Evolutionary conservation across 1,284 basidiomycete species (phyloP).

Genomic region (Ceratobasidium sp.): DNA sequence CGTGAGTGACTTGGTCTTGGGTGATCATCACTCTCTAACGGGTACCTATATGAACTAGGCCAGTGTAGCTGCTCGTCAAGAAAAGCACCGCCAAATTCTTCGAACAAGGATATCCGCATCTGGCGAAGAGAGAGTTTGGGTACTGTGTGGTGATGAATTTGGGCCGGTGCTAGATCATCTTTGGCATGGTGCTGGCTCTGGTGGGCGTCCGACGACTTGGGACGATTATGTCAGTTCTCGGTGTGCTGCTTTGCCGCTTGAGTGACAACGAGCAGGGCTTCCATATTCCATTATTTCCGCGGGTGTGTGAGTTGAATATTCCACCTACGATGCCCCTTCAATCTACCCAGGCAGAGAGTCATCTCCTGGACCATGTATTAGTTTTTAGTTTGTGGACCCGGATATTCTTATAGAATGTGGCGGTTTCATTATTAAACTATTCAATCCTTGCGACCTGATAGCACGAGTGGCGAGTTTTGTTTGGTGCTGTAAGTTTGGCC

Average conservation of each 20-base stretch:
- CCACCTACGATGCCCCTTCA: too few relatives aligned
- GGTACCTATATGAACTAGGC: neutral
- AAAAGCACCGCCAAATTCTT: neutral
- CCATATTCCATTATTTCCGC: too few relatives aligned
- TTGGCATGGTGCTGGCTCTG: conserved; percentile 25
- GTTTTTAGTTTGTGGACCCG: too few relatives aligned
- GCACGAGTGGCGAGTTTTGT: too few relatives aligned
- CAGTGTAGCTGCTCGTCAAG: conserved; percentile 14
- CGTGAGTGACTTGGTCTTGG: neutral
- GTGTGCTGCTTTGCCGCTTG: conserved; percentile 19
- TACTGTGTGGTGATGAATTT: conserved; percentile 24
- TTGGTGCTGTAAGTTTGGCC: too few relatives aligned
- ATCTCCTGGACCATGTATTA: too few relatives aligned
- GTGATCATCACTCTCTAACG: neutral
- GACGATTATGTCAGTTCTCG: conserved; percentile 25
- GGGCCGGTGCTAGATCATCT: conserved; percentile 20
- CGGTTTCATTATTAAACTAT: too few relatives aligned
- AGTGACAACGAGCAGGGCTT: neutral
- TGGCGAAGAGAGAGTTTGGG: conserved; percentile 8
- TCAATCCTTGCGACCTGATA: too few relatives aligned
- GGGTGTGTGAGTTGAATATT: too few relatives aligned
- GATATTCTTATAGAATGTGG: too few relatives aligned
- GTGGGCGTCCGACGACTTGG: conserved; percentile 10
- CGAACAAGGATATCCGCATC: neutral
- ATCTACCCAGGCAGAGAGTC: too few relatives aligned